Evolutionary conservation across 2,329 filamentous ascomycete species (phyloP).

Genomic region (Truncatella angustata): DNA sequence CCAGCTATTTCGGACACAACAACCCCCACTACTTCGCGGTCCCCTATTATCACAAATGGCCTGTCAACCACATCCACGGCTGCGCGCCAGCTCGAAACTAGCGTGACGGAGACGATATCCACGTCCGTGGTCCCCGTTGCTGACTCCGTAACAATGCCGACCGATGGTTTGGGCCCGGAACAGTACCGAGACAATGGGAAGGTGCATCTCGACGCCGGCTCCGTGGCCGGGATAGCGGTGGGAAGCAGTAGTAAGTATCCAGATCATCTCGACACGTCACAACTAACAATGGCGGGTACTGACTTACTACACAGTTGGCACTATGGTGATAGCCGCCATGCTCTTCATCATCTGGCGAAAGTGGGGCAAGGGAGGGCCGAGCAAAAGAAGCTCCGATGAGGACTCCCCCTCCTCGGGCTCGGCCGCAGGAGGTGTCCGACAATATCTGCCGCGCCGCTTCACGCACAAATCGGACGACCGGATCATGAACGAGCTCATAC

Average conservation of each 20-base stretch:
- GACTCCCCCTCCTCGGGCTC: not conserved
- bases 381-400: not conserved
- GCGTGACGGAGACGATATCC: no score
- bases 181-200: not conserved
- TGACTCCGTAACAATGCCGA: not conserved
- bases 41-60: no score
- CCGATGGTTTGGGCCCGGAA: not conserved
- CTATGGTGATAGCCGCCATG: not conserved
- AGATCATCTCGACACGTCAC: no score
- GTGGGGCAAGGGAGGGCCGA: not conserved
- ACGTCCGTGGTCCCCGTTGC: not conserved
- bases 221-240: slow-evolving; percentile 5
- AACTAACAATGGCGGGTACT: not conserved
- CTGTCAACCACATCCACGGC: not conserved
- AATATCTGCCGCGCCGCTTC: not conserved
- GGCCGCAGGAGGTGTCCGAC: not conserved
- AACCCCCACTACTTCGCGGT: not conserved
- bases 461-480: slow-evolving; percentile 11
- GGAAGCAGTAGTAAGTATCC: slow-evolving; percentile 6
- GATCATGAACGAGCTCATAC: slow-evolving; percentile 10
- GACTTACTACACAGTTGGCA: not conserved
- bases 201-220: not conserved
- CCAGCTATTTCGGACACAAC: no score
- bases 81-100: no score
- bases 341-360: slow-evolving; percentile 5